Evolutionary conservation across 352 stramenopile genomes (phyloP).

Genomic region (Phytophthora sp.): DNA sequence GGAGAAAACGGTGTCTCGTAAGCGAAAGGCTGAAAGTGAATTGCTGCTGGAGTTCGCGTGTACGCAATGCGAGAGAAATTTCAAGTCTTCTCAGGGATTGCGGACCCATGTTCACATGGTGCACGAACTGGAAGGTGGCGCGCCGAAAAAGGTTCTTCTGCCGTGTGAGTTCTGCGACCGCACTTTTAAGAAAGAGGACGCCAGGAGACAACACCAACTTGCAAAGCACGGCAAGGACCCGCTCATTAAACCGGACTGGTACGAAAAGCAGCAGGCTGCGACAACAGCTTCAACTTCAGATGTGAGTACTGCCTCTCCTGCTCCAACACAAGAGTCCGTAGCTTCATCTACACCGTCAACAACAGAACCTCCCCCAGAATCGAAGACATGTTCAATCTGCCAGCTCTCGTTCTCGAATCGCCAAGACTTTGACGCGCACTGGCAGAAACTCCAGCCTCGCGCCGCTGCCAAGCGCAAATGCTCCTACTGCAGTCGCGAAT

Average conservation of each 20-base stretch:
- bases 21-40: constrained; percentile 47
- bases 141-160: constrained; percentile 27
- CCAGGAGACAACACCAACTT: constrained; percentile 70
- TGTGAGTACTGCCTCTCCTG: neutral
- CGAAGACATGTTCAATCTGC: constrained; percentile 46
- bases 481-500: constrained; percentile 48
- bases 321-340: neutral
- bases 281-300: neutral
- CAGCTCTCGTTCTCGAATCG: constrained; percentile 30
- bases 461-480: constrained; percentile 39
- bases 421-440: constrained; percentile 43
- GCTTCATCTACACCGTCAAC: neutral
- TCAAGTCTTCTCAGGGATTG: constrained; percentile 74
- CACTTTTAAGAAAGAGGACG: constrained; percentile 81
- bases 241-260: constrained; percentile 86
- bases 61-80: constrained; percentile 60
- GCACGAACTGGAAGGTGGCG: constrained; percentile 63
- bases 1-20: constrained; percentile 22
- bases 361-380: neutral
- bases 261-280: constrained; percentile 33
- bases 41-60: constrained; percentile 43
- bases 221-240: constrained; percentile 85
- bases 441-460: constrained; percentile 43
- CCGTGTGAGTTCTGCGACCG: constrained; percentile 56
- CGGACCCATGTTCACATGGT: constrained; percentile 87